Evolutionary conservation across 2,329 filamentous ascomycete species (phyloP), one percentile per base, ranked within the genome.

Genomic region (Microcyclospora pomicola): DNA sequence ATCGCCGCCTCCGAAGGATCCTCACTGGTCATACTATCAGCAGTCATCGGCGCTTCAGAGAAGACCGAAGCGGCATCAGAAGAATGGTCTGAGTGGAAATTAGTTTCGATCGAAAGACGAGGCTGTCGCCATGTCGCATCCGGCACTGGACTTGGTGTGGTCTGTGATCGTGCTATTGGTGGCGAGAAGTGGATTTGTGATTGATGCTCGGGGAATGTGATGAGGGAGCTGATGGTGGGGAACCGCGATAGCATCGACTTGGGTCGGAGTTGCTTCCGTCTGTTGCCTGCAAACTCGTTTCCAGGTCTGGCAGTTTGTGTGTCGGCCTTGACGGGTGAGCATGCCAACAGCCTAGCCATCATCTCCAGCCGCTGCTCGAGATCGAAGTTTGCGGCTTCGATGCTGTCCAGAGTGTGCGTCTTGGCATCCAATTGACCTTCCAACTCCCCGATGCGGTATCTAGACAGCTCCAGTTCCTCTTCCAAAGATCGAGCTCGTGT

Each of bases 321-420:
- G 55, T 4, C 56, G 37, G 36, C 60, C 56, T 33, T 54, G 46
- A 44, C 58, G 2, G 59, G 56, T 10, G 59, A 60, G 5, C 53
- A 46, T 6, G 53, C 59, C 5, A 63, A 49, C 15, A 63, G 40
- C 15, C 53, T 53, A 11, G 58, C 58, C 43, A 63, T 50, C 16
- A 59, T 50, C 36, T 62, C 60, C 27, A 63, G 46, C 16, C 59
- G 45, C 37, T 52, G 55, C 42, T 63, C 59, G 29, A 63, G 47
- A 35, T 59, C 50, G 6, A 56, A 46, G 35, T 63, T 63, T 1
- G 56, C 54, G 3, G 44, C 44, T 38, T 62, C 57, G 6, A 51
- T 51, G 9, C 52, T 53, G 15, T 56, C 52, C 29, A 59, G 42
- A n/a, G 45, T 49, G 35, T 54, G 47, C 11, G 41, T 49, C 10